Evolutionary conservation across 257 asterid genomes (phyloP), one percentile per base, ranked within the genome.

Genomic region (Misopates orontium): DNA sequence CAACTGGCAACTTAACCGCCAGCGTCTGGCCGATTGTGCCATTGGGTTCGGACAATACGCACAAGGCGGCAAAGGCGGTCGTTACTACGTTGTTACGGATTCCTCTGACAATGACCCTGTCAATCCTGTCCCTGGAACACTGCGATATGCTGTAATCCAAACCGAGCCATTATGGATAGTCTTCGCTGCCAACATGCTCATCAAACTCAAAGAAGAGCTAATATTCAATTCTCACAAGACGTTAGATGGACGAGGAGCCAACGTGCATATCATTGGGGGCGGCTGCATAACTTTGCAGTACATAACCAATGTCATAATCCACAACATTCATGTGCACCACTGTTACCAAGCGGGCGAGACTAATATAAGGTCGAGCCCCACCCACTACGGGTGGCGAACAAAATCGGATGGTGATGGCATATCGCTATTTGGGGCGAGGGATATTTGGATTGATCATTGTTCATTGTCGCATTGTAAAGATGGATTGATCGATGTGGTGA

Each of bases 21-120:
- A 87, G 28, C 69, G 85, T 1, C 56, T 87, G 19, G 95, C 95
- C 19, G 90, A 87, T 61, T 87, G 95, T 11, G 80, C 59, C 47
- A 85, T 87, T 10, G 93, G 95, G 0, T 87, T 87, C 67, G 95
- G 95, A 6, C 95, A 85, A 40, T 81, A 85, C 10, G 93, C 95
- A 5, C 61, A 80, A 0, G 93, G 95, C 10, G 95, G 95, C 23
- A 87, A 87, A 41, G 93, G 90, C 1, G 95, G 95, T 1, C 86
- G 85, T 3, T 87, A 75, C 75, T 87, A 87, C 10, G 88, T 85
- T 0, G 95, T 87, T 24, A 87, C 95, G 0, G 92, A 86, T 60
- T 83, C 93, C 18, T 85, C 95, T 0, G 95, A 87, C 78, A 64
- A 78, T 0, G 95, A 87, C 70, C 60, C 83, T 0, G 95, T 87